These are phyloP conservation scores for Exophiala sp. DNA, from an alignment of 2,329 filamentous ascomycete species.

Conservation along the genomic window DNA sequence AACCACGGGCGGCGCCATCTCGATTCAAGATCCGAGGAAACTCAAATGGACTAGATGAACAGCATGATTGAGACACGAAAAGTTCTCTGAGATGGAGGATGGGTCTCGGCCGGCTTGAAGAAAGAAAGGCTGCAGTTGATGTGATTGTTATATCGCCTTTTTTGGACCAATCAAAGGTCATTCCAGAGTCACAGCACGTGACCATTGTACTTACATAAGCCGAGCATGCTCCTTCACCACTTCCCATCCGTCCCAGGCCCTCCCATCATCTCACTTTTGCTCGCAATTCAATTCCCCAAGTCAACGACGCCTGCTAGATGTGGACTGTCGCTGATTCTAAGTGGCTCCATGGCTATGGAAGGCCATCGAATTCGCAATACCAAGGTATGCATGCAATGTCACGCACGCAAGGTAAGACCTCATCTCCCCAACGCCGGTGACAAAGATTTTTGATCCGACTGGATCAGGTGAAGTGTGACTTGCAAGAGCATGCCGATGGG, in stretches of 20 bases:
- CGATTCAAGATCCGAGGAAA: neutral
- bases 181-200: no score
- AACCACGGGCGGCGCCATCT: conserved; percentile 52
- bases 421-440: neutral
- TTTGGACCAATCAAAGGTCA: neutral
- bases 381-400: conserved; percentile 16
- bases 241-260: no score
- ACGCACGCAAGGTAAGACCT: conserved; percentile 8
- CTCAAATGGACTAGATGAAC: no score
- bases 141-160: neutral
- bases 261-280: no score
- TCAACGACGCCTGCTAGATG: neutral
- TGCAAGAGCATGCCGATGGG: conserved; percentile 10
- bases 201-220: no score
- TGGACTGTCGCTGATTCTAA: neutral
- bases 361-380: conserved; percentile 9
- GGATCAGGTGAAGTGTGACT: conserved; percentile 13
- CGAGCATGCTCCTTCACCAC: no score
- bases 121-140: no score
- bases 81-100: neutral
- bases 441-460: neutral
- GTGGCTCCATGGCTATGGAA: neutral
- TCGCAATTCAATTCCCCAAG: no score
- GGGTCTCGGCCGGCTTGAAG: no score
- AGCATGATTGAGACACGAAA: neutral